A percentile compares a stretch with the other conserved stretches of the same genome.
phyloP scores from a whole-genome alignment of 768 basidiomycete species.

The Lactarius sanguifluus region DNA sequence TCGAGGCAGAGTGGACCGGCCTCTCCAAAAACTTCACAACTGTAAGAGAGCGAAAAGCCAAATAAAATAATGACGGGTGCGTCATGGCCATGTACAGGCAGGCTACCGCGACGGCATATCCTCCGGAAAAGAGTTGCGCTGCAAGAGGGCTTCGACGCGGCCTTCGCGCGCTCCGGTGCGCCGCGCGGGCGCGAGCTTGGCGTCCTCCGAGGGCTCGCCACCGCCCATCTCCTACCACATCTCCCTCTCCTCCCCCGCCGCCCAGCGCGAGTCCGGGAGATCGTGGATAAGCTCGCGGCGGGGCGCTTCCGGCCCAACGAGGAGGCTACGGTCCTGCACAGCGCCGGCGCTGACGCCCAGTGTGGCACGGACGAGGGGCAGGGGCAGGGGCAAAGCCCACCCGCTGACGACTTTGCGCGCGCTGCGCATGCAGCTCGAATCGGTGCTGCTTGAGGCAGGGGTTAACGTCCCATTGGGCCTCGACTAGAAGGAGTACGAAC shows the following conservation, averaged over 20 bases:
- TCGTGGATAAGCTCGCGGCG: conserved; percentile 54
- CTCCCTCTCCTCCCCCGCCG: conserved; percentile 11
- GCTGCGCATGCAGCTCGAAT: conserved; percentile 14
- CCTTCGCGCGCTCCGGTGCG: conserved; percentile 69
- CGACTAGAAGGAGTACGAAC: not conserved
- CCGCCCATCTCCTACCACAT: conserved; percentile 35
- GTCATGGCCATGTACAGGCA: conserved; percentile 47
- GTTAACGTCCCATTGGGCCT: conserved; percentile 11
- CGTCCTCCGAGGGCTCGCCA: conserved; percentile 64
- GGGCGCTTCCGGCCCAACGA: conserved; percentile 67
- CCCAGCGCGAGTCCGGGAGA: conserved; percentile 40
- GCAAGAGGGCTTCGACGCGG: conserved; percentile 88
- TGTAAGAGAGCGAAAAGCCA: not conserved
- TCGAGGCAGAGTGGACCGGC: conserved; percentile 58
- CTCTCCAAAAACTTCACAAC: conserved; percentile 67
- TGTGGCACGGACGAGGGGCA: not conserved
- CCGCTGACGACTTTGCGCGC: conserved; percentile 15
- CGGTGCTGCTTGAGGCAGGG: conserved; percentile 8
- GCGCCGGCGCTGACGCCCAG: not conserved
- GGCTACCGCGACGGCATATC: conserved; percentile 98
- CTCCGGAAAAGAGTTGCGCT: conserved; percentile 81
- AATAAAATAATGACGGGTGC: not conserved
- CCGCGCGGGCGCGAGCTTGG: conserved; percentile 80
- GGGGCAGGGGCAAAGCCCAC: not conserved
- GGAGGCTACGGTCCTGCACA: conserved; percentile 52